A percentile compares a stretch with the other conserved stretches of the same genome.
Conservation (phyloP, 768 basidiomycete genomes). For the Mycena leptocephala region DNA sequence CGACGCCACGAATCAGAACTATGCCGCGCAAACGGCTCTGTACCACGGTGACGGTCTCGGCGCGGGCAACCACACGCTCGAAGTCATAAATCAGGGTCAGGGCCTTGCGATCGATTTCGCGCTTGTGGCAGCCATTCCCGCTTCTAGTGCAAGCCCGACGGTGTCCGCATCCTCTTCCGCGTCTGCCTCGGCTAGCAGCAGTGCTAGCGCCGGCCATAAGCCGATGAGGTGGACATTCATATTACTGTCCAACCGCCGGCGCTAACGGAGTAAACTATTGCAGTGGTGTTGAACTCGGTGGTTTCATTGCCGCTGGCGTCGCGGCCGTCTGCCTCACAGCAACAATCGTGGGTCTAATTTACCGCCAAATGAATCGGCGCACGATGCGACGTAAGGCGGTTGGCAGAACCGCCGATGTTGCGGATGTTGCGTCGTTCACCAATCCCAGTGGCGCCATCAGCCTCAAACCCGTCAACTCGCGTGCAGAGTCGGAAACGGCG, state of each 20-base stretch:
- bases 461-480: conserved; percentile 4
- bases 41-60: conserved; percentile 27
- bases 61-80: conserved; percentile 40
- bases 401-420: conserved; percentile 9
- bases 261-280: neutral
- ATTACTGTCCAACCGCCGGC: neutral
- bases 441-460: conserved; percentile 4
- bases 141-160: conserved; percentile 15
- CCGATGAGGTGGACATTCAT: neutral
- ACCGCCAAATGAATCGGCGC: conserved; percentile 15
- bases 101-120: conserved; percentile 30
- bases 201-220: neutral
- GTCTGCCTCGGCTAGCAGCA: neutral
- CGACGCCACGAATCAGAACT: conserved; percentile 34
- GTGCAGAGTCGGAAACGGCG: conserved; percentile 11
- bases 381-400: neutral
- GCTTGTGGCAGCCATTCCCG: neutral
- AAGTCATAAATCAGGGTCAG: conserved; percentile 13
- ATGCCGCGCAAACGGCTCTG: conserved; percentile 19
- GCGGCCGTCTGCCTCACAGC: neutral
- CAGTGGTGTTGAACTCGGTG: neutral
- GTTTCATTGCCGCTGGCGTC: conserved; percentile 15
- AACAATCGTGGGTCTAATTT: conserved; percentile 18
- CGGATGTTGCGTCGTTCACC: conserved; percentile 25
- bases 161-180: conserved; percentile 7